A percentile compares a stretch with the other conserved stretches of the same genome.
These are phyloP conservation scores for Roridomyces roridus DNA, from an alignment of 768 basidiomycete genomes.

Conservation along the genomic window DNA sequence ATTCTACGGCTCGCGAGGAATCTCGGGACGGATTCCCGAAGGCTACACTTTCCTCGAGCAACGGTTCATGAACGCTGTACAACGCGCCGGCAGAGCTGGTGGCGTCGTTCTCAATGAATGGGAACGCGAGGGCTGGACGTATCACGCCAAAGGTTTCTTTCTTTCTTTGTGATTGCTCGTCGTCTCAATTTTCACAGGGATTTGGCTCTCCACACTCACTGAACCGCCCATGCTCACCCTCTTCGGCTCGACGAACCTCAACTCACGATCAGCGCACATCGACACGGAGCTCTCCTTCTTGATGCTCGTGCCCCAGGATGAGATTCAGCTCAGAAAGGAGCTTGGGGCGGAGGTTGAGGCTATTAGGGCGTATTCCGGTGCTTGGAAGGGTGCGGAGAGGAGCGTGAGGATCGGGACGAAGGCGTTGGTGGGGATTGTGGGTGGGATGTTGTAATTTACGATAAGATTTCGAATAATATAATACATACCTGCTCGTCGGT, in stretches of 20 bases:
- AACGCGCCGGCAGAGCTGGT: conserved; percentile 49
- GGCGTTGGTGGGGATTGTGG: conserved; percentile 65
- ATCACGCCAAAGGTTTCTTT: conserved; percentile 91
- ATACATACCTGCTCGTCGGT: too few species aligned
- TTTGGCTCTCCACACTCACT: conserved; percentile 74
- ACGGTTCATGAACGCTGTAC: conserved; percentile 75
- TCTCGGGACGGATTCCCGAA: conserved; percentile 94
- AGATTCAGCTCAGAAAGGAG: conserved; percentile 44
- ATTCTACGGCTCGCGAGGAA: conserved; percentile 86
- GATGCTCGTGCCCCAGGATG: conserved; percentile 61
- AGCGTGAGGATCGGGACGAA: conserved; percentile 69
- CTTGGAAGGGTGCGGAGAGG: conserved; percentile 67
- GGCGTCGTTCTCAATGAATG: conserved; percentile 86
- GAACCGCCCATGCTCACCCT: conserved; percentile 74
- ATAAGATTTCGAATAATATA: too few species aligned
- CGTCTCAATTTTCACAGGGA: conserved; percentile 52
- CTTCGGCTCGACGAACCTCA: conserved; percentile 95
- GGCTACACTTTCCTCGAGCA: conserved; percentile 91
- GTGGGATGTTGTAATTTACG: conserved; percentile 65
- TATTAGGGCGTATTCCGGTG: conserved; percentile 53
- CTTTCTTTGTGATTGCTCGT: neutral
- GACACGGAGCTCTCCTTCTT: conserved; percentile 93
- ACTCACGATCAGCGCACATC: conserved; percentile 87
- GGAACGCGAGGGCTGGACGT: conserved; percentile 92
- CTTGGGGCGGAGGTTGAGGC: conserved; percentile 61